phyloP scores from a whole-genome alignment of 768 basidiomycete genomes.

The Amyloporia xantha region DNA sequence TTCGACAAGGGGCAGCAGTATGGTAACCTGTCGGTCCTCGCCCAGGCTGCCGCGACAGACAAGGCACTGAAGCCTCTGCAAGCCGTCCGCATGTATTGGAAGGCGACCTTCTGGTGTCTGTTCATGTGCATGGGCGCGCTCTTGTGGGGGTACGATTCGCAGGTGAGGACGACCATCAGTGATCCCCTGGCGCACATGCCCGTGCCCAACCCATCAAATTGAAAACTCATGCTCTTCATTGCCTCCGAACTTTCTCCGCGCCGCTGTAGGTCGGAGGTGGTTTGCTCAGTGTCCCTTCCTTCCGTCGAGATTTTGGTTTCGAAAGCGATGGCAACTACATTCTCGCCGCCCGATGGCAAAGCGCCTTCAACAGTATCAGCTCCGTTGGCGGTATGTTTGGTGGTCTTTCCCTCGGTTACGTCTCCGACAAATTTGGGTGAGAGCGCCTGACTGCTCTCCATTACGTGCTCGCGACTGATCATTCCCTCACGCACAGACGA shows the following conservation, averaged over 20 bases:
- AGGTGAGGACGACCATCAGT: neutral
- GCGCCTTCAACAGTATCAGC: slow-evolving; percentile 5
- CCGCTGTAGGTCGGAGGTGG: slow-evolving; percentile 4
- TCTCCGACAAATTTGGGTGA: slow-evolving; percentile 5
- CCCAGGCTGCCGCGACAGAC: slow-evolving; percentile 1
- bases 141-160: slow-evolving; percentile 4
- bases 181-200: neutral
- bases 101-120: slow-evolving; percentile 5
- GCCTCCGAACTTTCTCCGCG: neutral
- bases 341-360: slow-evolving; percentile 1
- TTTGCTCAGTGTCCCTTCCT: slow-evolving; percentile 3
- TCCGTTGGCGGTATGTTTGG: slow-evolving; percentile 5
- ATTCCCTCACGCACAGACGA: slow-evolving; percentile 38
- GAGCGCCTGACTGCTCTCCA: neutral
- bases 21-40: slow-evolving; percentile 1
- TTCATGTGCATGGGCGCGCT: slow-evolving; percentile 8
- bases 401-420: slow-evolving; percentile 3
- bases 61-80: neutral
- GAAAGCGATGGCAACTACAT: neutral
- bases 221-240: neutral
- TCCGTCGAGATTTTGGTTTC: slow-evolving; percentile 4
- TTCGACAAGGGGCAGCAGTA: slow-evolving; percentile 1
- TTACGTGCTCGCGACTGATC: neutral
- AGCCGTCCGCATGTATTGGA: slow-evolving; percentile 3
- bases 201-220: neutral